Conservation (phyloP, 768 basidiomycete genomes). For the Jaapia argillacea region DNA sequence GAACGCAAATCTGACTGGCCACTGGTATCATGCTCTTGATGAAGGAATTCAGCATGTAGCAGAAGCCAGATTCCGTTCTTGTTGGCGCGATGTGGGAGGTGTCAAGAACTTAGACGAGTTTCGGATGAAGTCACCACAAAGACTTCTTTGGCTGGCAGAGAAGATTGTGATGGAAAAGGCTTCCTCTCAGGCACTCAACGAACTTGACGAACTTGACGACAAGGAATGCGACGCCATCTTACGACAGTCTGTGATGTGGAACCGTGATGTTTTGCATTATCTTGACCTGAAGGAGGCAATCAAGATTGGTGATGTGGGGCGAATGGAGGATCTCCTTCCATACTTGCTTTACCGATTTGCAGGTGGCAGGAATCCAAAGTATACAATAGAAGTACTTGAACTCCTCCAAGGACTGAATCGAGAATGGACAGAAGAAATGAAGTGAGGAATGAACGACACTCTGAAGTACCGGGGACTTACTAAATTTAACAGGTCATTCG, state of each 20-base stretch:
- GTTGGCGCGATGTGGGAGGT: conserved; percentile 19
- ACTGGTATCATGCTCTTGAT: too few species aligned
- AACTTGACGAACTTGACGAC: conserved; percentile 5
- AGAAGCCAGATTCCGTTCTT: conserved; percentile 26
- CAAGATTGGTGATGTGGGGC: conserved; percentile 19
- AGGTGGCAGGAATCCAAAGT: conserved; percentile 17
- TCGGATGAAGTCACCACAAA: conserved; percentile 12
- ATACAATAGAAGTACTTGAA: conserved; percentile 17
- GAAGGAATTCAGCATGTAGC: too few species aligned
- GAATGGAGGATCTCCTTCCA: conserved; percentile 15
- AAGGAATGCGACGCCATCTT: conserved; percentile 17
- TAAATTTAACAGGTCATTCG: too few species aligned
- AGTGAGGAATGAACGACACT: too few species aligned
- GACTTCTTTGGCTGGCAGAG: conserved; percentile 18
- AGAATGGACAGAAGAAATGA: conserved; percentile 17
- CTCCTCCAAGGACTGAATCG: conserved; percentile 16
- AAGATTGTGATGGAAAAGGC: conserved; percentile 17
- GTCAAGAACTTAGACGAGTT: conserved; percentile 19
- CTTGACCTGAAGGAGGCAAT: conserved; percentile 26
- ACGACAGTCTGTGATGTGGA: conserved; percentile 23
- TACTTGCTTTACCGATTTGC: conserved; percentile 15
- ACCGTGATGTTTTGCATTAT: conserved; percentile 26
- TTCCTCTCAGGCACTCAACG: conserved; percentile 20
- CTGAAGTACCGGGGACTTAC: too few species aligned
- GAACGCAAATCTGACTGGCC: too few species aligned